Conservation (phyloP, 768 basidiomycete genomes). For the Leccinum incarnatum region DNA sequence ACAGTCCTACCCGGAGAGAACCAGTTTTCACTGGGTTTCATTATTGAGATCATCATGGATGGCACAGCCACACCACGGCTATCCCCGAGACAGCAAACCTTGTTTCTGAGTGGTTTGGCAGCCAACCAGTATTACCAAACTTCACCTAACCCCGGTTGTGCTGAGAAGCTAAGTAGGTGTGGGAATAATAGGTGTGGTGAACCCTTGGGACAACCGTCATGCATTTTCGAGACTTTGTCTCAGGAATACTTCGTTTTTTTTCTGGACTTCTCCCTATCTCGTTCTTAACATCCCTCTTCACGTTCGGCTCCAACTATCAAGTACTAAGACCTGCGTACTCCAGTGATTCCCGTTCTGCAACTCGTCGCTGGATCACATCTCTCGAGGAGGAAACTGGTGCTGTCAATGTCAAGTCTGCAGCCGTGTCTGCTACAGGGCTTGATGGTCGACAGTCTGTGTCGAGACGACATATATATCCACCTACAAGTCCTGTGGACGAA, state of each 20-base stretch:
- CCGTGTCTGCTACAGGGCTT: slow-evolving; percentile 36
- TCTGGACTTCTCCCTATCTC: slow-evolving; percentile 68
- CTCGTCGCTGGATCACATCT: slow-evolving; percentile 74
- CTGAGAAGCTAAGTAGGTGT: too few species aligned
- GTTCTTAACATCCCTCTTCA: slow-evolving; percentile 54
- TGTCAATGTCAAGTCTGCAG: slow-evolving; percentile 46
- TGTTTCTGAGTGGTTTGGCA: too few species aligned
- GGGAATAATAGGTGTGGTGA: too few species aligned
- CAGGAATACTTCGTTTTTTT: slow-evolving; percentile 60
- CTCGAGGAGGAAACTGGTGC: slow-evolving; percentile 88
- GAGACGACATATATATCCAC: slow-evolving; percentile 29
- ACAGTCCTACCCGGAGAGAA: too few species aligned
- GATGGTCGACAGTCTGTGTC: slow-evolving; percentile 46
- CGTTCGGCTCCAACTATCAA: slow-evolving; percentile 40
- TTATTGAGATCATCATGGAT: too few species aligned
- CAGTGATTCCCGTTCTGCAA: slow-evolving; percentile 47
- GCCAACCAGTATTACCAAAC: too few species aligned
- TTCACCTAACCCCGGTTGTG: too few species aligned
- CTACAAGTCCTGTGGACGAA: slow-evolving; percentile 32
- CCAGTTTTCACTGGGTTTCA: too few species aligned
- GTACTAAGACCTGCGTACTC: slow-evolving; percentile 35
- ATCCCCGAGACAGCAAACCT: too few species aligned
- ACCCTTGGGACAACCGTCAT: not conserved
- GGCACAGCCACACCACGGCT: too few species aligned
- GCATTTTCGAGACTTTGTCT: slow-evolving; percentile 28